Evolutionary conservation across 768 basidiomycete genomes (phyloP), one percentile per base, ranked within the genome.

Genomic region (Macrolepiota dolichaula): DNA sequence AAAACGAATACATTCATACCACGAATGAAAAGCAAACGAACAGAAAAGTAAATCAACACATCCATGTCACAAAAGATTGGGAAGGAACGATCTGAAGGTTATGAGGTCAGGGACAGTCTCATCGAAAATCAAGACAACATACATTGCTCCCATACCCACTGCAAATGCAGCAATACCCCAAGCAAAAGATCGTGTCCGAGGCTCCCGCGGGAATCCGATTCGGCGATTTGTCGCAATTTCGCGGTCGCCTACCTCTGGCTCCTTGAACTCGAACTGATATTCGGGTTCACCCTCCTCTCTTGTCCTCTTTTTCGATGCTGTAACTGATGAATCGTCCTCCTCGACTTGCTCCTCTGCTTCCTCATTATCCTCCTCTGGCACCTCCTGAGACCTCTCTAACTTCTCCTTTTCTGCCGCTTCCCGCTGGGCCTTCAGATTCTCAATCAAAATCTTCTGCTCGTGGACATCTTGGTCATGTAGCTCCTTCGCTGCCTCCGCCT

Each of bases 151-250:
- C 71, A 91, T 76, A 29, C 92, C 92, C 53, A 93, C 77, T 38
- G 90, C 91, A 73, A 96, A 96, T 19, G 89, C 89, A 38, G 90
- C 80, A 19, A 89, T 78, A 38, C 93, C 93, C 92, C 92, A 95
- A 2, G 88, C 91, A 57, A 88, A 78, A 37, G 87, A 86, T 73
- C 89, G 91, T 66, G 84, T 82, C 68, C 85, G 82, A 11, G 92
- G 86, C 65, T 87, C 81, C 64, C 87, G 69, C 51, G 77, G 69
- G 71, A 83, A 82, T 62, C 83, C 71, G 54, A 87, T 78, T 50
- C 92, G 82, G 51, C 81, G 82, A 70, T 94, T 94, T 32, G 85
- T 77, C 13, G 76, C 77, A 64, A 81, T 79, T n/a, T 65, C 68
- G 32, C 80, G 71, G 64, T 87, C 82, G 50, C 80, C 83, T 1